Percentiles rank a stretch among this genome's conserved stretches.
These are phyloP conservation scores for Lactifluus volemus DNA, from an alignment of 768 basidiomycete genomes.

Conservation along the genomic window DNA sequence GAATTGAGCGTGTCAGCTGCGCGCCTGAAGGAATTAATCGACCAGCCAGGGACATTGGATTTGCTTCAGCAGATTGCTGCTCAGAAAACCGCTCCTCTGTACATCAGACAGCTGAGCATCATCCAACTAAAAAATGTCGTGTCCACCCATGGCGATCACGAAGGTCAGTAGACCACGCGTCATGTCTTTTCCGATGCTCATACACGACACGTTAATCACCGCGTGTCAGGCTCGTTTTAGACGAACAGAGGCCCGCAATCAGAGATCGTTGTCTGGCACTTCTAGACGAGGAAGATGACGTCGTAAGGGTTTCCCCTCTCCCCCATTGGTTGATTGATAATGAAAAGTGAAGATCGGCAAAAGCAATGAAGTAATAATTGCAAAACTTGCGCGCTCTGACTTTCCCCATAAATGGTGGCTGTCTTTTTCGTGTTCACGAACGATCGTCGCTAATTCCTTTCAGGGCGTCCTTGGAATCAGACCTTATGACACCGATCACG, in stretches of 20 bases:
- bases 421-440: neutral
- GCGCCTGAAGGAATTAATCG: constrained; percentile 58
- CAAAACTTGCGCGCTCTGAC: constrained; percentile 72
- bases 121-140: constrained; percentile 86
- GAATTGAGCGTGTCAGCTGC: constrained; percentile 40
- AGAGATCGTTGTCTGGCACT: constrained; percentile 56
- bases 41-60: constrained; percentile 63
- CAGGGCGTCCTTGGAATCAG: constrained; percentile 53
- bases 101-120: constrained; percentile 70
- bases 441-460: neutral
- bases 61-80: constrained; percentile 67
- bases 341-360: constrained; percentile 53
- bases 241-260: constrained; percentile 59
- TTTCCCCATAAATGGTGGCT: constrained; percentile 64
- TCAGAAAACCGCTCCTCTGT: constrained; percentile 47
- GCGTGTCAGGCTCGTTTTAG: constrained; percentile 48
- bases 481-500: constrained; percentile 49
- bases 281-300: constrained; percentile 70
- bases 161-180: constrained; percentile 42
- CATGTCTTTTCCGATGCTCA: neutral
- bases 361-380: constrained; percentile 65
- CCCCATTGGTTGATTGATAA: constrained; percentile 6
- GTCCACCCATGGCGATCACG: constrained; percentile 67
- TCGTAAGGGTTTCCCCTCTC: constrained; percentile 35
- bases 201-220: neutral